Evolutionary conservation across 1,284 basidiomycete genomes (phyloP).

Genomic region (Coriolopsis trogii): DNA sequence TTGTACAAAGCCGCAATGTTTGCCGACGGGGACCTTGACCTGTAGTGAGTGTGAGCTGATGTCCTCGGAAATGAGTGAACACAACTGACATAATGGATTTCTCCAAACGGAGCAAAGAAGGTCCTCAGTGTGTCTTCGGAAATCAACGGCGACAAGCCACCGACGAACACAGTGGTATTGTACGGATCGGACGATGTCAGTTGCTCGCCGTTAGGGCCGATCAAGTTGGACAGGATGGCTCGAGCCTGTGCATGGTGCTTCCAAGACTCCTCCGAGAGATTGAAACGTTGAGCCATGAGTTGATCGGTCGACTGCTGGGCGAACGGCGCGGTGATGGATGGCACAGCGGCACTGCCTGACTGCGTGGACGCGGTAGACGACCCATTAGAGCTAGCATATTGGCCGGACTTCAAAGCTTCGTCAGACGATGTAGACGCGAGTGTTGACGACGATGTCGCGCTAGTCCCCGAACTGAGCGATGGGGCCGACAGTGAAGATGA

Average conservation of each 20-base stretch:
- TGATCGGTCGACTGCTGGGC: constrained; percentile 45
- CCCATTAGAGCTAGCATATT: constrained; percentile 42
- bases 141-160: constrained; percentile 83
- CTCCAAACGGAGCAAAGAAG: constrained; percentile 89
- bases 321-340: constrained; percentile 45
- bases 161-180: constrained; percentile 93
- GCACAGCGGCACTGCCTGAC: constrained; percentile 19
- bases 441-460: constrained; percentile 47
- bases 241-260: constrained; percentile 80
- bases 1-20: constrained; percentile 96
- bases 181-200: constrained; percentile 86
- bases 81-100: constrained; percentile 80
- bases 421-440: constrained; percentile 51
- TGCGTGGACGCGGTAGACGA: constrained; percentile 9
- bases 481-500: constrained; percentile 57
- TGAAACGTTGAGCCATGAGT: constrained; percentile 49
- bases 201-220: constrained; percentile 83
- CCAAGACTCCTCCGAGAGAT: constrained; percentile 75
- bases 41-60: constrained; percentile 34
- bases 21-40: constrained; percentile 95
- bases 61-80: constrained; percentile 1
- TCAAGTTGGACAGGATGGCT: constrained; percentile 76
- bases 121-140: constrained; percentile 86
- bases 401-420: constrained; percentile 40
- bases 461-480: constrained; percentile 59